A percentile compares a stretch with the other conserved stretches of the same genome.
These are phyloP conservation scores for Neltuma alba DNA, from an alignment of 306 rosid genomes.

Conservation along the genomic window DNA sequence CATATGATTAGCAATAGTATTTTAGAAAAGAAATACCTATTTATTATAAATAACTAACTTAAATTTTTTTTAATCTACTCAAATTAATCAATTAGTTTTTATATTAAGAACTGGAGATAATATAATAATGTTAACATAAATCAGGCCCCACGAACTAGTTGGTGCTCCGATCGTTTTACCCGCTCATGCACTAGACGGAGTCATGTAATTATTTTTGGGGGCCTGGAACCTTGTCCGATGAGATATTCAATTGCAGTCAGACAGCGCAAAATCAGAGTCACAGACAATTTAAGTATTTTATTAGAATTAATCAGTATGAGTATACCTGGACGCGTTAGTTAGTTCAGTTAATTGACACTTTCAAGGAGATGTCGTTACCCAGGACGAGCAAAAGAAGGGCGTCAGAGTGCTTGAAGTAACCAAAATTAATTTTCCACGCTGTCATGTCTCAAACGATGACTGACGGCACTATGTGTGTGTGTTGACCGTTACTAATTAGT, in stretches of 20 bases:
- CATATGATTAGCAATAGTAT: too few species aligned
- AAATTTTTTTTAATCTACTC: too few species aligned
- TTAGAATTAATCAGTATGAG: neutral
- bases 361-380: neutral
- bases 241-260: neutral
- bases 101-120: too few species aligned
- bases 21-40: too few species aligned
- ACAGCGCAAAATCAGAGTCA: neutral
- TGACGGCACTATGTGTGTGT: neutral
- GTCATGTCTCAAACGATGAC: neutral
- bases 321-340: neutral
- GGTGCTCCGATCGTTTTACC: neutral
- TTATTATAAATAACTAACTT: too few species aligned
- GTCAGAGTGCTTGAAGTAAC: neutral
- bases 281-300: neutral
- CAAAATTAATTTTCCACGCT: neutral
- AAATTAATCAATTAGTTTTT: too few species aligned
- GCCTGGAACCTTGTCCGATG: neutral
- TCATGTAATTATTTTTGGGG: neutral
- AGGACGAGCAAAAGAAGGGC: neutral
- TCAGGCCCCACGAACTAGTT: neutral
- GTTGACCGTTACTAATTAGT: neutral
- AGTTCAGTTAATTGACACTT: slow-evolving; percentile 22
- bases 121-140: too few species aligned
- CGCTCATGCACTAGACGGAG: neutral